Evolutionary conservation across 2,329 filamentous ascomycete genomes (phyloP).

Genomic region (Myriosclerotinia scirpicola): DNA sequence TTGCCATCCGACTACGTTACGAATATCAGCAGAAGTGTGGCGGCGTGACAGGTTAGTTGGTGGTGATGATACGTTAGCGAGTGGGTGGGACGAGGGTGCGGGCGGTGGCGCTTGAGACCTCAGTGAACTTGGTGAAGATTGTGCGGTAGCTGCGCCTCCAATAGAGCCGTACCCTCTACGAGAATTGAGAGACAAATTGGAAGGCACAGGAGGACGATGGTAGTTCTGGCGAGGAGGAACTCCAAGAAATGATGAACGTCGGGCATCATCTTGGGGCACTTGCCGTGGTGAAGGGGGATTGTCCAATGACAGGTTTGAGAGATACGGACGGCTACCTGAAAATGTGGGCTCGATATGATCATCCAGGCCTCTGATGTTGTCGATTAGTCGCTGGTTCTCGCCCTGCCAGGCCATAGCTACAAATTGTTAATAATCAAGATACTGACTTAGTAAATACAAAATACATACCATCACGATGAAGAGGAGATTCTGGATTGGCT

Average conservation of each 20-base stretch:
- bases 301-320: slow-evolving; percentile 61
- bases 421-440: slow-evolving; percentile 34
- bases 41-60: slow-evolving; percentile 73
- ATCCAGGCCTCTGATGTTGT: slow-evolving; percentile 56
- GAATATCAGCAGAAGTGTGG: slow-evolving; percentile 94
- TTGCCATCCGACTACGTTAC: slow-evolving; percentile 75
- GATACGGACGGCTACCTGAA: slow-evolving; percentile 64
- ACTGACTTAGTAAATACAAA: slow-evolving; percentile 27
- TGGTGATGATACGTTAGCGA: slow-evolving; percentile 61
- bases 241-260: slow-evolving; percentile 64
- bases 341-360: slow-evolving; percentile 67
- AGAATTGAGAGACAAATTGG: slow-evolving; percentile 76
- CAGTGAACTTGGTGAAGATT: slow-evolving; percentile 72
- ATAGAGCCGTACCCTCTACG: slow-evolving; percentile 79
- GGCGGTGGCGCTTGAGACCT: slow-evolving; percentile 67
- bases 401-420: slow-evolving; percentile 57
- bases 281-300: slow-evolving; percentile 85
- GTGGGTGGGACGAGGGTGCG: slow-evolving; percentile 59
- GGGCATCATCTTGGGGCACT: slow-evolving; percentile 78
- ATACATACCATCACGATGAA: slow-evolving; percentile 77
- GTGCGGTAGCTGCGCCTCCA: slow-evolving; percentile 63
- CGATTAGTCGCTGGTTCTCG: slow-evolving; percentile 62
- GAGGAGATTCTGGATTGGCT: slow-evolving; percentile 69
- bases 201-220: slow-evolving; percentile 75
- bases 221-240: slow-evolving; percentile 55